Evolutionary conservation across 352 stramenopile genomes (phyloP).

Genomic region (Pythium monospermum): DNA sequence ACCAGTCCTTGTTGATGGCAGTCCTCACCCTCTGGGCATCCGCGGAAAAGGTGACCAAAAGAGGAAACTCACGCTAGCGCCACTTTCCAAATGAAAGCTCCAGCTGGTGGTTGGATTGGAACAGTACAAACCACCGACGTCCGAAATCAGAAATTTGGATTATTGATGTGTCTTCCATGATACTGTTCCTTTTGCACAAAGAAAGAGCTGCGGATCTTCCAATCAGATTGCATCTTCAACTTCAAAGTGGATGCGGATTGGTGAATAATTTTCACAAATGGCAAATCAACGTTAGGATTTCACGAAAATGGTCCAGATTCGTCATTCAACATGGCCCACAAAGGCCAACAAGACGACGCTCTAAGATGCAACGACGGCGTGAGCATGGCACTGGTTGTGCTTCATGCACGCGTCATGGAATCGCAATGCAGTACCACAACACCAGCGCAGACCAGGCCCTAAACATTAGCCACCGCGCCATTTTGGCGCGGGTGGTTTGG

Average conservation of each 20-base stretch:
- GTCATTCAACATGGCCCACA: slow-evolving; percentile 1
- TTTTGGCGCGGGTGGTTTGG: too few species aligned
- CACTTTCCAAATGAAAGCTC: slow-evolving; percentile 5
- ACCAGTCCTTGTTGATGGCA: too few species aligned
- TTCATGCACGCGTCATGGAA: slow-evolving; percentile 1
- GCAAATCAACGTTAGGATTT: slow-evolving; percentile 7
- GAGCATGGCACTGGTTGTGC: too few species aligned
- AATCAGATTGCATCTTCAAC: slow-evolving; percentile 19
- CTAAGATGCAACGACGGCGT: too few species aligned
- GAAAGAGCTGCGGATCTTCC: slow-evolving; percentile 12
- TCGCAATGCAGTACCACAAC: neutral
- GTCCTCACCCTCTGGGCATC: slow-evolving; percentile 6
- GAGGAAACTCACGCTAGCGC: slow-evolving; percentile 9
- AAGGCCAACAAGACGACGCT: too few species aligned
- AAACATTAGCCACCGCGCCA: neutral
- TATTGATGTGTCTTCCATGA: slow-evolving; percentile 4
- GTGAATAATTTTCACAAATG: neutral
- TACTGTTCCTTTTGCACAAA: too few species aligned
- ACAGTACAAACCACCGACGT: slow-evolving; percentile 4
- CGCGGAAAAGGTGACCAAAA: slow-evolving; percentile 20
- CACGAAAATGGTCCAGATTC: slow-evolving; percentile 8
- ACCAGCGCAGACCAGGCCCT: neutral
- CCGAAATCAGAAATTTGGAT: too few species aligned
- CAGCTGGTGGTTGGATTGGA: neutral
- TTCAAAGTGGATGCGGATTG: slow-evolving; percentile 21